A percentile compares a stretch with the other conserved stretches of the same genome.
Evolutionary conservation across 768 basidiomycete species (phyloP).

Genomic region (Pholiota microspora): DNA sequence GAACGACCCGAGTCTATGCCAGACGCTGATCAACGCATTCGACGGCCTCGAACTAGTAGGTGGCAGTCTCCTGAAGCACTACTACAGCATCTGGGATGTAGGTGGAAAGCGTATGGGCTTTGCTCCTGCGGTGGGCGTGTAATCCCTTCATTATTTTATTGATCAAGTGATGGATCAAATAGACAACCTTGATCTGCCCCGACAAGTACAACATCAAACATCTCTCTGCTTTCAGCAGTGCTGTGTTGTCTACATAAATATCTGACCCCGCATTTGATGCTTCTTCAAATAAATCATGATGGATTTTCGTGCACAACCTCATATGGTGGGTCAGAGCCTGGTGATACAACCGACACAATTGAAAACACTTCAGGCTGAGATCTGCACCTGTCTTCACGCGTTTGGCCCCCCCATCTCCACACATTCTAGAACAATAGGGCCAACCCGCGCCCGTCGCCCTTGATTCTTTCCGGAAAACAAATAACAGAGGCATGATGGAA

Average conservation of each 20-base stretch:
- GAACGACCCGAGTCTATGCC: conserved; percentile 46
- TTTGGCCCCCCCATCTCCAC: neutral
- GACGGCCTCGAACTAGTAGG: conserved; percentile 51
- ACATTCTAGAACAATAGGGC: neutral
- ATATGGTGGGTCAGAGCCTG: too few relatives aligned
- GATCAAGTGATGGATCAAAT: conserved; percentile 3
- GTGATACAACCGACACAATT: neutral
- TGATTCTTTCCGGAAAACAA: too few relatives aligned
- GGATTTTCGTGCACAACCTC: neutral
- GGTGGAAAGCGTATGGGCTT: conserved; percentile 49
- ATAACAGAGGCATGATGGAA: too few relatives aligned
- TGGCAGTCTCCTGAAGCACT: conserved; percentile 57
- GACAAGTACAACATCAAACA: neutral
- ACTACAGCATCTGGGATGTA: conserved; percentile 59
- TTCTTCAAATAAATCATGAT: neutral
- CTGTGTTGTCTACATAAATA: neutral
- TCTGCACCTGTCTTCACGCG: neutral
- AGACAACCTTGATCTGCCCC: neutral
- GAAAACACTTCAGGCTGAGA: neutral
- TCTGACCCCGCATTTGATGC: conserved; percentile 1
- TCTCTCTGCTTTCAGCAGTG: conserved; percentile 1
- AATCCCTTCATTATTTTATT: conserved; percentile 6
- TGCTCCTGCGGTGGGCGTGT: conserved; percentile 36
- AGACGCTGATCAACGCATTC: conserved; percentile 60
- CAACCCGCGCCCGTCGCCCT: too few relatives aligned